Conservation (phyloP, 768 basidiomycete genomes). For the Serendipita sp. region DNA sequence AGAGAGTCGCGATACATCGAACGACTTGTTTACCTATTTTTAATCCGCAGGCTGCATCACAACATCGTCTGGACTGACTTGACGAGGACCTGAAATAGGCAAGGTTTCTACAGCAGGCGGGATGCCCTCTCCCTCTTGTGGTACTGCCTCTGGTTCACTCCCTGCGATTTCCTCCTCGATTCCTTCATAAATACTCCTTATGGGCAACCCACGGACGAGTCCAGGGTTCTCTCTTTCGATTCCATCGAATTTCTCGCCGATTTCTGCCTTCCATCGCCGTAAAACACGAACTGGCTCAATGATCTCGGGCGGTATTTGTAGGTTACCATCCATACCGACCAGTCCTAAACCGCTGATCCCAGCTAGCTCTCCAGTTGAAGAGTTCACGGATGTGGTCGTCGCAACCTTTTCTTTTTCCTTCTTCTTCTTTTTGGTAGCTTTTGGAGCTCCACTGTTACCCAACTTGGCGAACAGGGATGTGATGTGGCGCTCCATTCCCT, state of each 20-base stretch:
- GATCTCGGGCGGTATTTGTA: constrained; percentile 53
- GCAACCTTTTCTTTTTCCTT: constrained; percentile 39
- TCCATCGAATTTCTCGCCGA: constrained; percentile 61
- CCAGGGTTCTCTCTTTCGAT: constrained; percentile 52
- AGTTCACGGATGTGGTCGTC: constrained; percentile 20
- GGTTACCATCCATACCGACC: constrained; percentile 44
- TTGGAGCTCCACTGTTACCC: constrained; percentile 64
- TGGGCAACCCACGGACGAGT: constrained; percentile 63
- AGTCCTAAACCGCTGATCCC: constrained; percentile 19
- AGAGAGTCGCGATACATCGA: neutral
- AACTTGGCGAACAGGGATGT: constrained; percentile 56
- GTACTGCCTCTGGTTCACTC: neutral
- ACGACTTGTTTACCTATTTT: neutral
- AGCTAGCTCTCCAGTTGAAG: constrained; percentile 18
- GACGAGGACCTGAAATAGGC: too few relatives aligned
- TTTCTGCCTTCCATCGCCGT: constrained; percentile 57
- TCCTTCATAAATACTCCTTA: constrained; percentile 58
- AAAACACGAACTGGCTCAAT: constrained; percentile 60
- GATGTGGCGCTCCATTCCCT: constrained; percentile 78
- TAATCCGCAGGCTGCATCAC: neutral
- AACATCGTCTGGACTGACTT: neutral
- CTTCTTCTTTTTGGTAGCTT: constrained; percentile 49
- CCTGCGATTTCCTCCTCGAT: constrained; percentile 45
- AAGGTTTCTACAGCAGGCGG: too few relatives aligned
- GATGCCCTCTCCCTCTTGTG: too few relatives aligned